Percentiles rank a stretch among this genome's conserved stretches.
These are phyloP conservation scores for Acer saccharum DNA, from an alignment of 345 rosid species.

Conservation along the genomic window DNA sequence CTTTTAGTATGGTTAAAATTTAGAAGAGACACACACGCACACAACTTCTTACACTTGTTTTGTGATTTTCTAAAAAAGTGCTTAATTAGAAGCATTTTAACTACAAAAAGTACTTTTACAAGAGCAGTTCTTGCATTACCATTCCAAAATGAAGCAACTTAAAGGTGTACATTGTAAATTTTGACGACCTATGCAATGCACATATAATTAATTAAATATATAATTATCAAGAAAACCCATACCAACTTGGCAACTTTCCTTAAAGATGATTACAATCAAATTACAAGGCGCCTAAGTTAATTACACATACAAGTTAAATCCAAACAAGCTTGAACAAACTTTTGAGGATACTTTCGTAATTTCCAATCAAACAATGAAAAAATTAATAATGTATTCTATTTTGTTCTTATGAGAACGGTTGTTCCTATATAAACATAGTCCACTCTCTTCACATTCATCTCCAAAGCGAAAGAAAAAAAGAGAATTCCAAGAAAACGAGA, in stretches of 20 bases:
- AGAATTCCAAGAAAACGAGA: neutral
- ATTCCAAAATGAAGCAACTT: too few relatives aligned
- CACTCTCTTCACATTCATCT: slow-evolving; percentile 10
- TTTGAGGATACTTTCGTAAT: slow-evolving; percentile 14
- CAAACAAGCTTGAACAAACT: neutral
- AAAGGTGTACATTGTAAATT: too few relatives aligned
- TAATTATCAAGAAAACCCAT: neutral
- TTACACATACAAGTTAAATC: slow-evolving; percentile 8
- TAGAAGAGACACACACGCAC: too few relatives aligned
- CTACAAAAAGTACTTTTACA: too few relatives aligned
- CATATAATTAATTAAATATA: neutral
- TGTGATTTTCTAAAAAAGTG: too few relatives aligned
- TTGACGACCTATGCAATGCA: too few relatives aligned
- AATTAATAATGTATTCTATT: neutral
- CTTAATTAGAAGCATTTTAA: too few relatives aligned
- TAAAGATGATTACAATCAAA: slow-evolving; percentile 11
- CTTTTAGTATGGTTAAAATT: too few relatives aligned
- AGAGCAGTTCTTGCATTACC: too few relatives aligned
- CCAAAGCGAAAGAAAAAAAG: neutral
- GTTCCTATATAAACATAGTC: slow-evolving; percentile 33
- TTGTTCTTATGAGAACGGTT: slow-evolving; percentile 18
- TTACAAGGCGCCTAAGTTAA: slow-evolving; percentile 28
- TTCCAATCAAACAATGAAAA: neutral
- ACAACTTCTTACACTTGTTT: too few relatives aligned
- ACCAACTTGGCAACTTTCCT: slow-evolving; percentile 5